Evolutionary conservation across 2,329 filamentous ascomycete genomes (phyloP), one percentile per base, ranked within the genome.

Genomic region (Aureobasidium sp.): DNA sequence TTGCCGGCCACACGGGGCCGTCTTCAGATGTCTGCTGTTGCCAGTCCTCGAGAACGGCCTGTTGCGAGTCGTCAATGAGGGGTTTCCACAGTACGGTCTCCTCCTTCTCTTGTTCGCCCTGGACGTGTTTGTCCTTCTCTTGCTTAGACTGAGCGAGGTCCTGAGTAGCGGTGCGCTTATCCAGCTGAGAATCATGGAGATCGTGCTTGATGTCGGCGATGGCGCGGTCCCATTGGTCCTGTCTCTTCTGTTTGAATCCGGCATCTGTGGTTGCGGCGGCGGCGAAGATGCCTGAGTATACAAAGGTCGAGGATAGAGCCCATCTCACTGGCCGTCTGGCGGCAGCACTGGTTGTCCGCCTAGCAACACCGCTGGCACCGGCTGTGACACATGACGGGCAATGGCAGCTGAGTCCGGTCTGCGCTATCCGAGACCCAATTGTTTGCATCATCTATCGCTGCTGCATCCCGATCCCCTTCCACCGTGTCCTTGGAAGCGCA

Each of bases 241-340:
- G 79, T 64, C 83, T 78, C 44, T 77, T 76, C 59, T 83, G 78
- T 69, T 90, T 89, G 34, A 75, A 71, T 32, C 78, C 76, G 5
- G 82, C 82, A 70, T 91, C 88, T 32, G 82, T 75, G 3, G 87
- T 76, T 10, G 85, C 81, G 2, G 85, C 86, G 2, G 84, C 82
- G 5, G 84, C 86, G 68, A 89, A 82, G 59, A 87, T 81, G 37
- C 85, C 83, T 29, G 86, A 86, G 68, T 89, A 90, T 70, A 81
- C 82, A 41, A 87, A 82, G 29, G 86, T 89, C 37, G 74, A 75
- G 2, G 69, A 87, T 79, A 63, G 85, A 65, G 74, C 62, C 60
- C 68, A 70, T 64, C 66, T 85, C 74, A 68, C 78, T 72, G 44
- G 77, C 65, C 79, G 80, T 59, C 81, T 79, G 67, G 77, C 79